Percentiles rank a stretch among this genome's conserved stretches.
phyloP scores from a whole-genome alignment of 2,329 filamentous ascomycete species.

The Monosporascus sp. region DNA sequence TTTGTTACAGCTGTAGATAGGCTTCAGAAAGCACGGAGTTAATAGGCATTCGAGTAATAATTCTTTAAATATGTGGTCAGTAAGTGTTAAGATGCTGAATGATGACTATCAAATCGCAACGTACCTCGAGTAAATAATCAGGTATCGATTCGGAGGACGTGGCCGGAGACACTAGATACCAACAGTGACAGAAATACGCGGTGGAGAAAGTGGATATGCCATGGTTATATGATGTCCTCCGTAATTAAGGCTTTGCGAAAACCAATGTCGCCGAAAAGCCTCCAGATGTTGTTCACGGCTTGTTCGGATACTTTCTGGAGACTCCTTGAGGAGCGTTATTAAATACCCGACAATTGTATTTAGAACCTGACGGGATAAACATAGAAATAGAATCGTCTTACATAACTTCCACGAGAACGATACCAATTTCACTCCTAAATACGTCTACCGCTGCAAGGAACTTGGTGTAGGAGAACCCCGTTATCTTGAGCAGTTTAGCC shows the following conservation, averaged over 20 bases:
- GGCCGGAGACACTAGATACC: no score
- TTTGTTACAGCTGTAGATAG: no score
- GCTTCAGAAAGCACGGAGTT: no score
- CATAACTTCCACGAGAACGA: not conserved
- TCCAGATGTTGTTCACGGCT: not conserved
- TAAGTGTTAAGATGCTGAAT: no score
- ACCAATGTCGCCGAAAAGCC: not conserved
- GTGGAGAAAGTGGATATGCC: no score
- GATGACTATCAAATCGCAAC: no score
- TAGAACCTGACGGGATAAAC: not conserved
- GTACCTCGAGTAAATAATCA: no score
- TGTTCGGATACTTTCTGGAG: slow-evolving; percentile 7
- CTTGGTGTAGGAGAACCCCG: not conserved
- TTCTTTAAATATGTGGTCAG: no score
- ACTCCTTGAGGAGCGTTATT: not conserved
- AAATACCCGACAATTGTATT: not conserved
- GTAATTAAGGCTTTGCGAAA: not conserved
- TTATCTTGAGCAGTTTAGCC: not conserved
- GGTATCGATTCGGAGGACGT: no score
- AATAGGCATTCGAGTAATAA: no score
- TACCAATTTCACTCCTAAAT: not conserved
- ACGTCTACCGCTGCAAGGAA: not conserved
- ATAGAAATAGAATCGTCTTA: not conserved
- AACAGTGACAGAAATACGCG: no score
- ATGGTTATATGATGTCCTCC: not conserved